Evolutionary conservation across 1,284 basidiomycete species (phyloP).

Genomic region (Porphyrellus sp.): DNA sequence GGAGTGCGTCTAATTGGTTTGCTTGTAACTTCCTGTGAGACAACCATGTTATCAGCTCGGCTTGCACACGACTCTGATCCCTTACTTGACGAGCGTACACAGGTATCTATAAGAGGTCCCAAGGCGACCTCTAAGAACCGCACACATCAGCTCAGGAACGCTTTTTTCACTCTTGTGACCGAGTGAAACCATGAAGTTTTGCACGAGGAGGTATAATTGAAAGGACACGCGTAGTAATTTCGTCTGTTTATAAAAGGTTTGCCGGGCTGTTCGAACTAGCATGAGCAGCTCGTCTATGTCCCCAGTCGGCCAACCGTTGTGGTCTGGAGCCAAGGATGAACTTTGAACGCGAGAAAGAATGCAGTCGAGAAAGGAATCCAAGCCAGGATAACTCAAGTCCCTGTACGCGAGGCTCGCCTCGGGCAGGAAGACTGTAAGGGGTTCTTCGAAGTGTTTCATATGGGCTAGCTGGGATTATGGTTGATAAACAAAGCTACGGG

Average conservation of each 20-base stretch:
- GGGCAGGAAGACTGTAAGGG: conserved; percentile 45
- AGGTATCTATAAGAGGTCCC: conserved; percentile 44
- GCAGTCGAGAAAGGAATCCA: conserved; percentile 41
- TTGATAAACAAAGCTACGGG: conserved; percentile 3
- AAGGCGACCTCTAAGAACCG: conserved; percentile 43
- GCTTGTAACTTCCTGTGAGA: conserved; percentile 45
- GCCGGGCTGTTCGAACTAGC: conserved; percentile 40
- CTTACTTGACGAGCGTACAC: conserved; percentile 47
- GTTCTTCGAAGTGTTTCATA: conserved; percentile 66
- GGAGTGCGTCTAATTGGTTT: conserved; percentile 39
- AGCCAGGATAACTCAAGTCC: conserved; percentile 17
- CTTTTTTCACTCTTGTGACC: conserved; percentile 39
- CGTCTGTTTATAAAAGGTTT: conserved; percentile 34
- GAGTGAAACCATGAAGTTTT: conserved; percentile 40
- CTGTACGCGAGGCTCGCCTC: conserved; percentile 16
- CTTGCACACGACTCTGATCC: not conserved
- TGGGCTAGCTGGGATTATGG: conserved; percentile 48
- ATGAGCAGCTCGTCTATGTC: conserved; percentile 33
- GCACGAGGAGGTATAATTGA: conserved; percentile 42
- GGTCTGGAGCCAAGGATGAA: conserved; percentile 11
- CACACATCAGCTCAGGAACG: conserved; percentile 35
- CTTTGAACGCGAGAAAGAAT: conserved; percentile 39
- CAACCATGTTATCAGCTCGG: not conserved
- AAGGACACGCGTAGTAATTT: conserved; percentile 47
- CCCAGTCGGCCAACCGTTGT: conserved; percentile 18